phyloP scores from a whole-genome alignment of 1,284 basidiomycete species.

The Trichosporon ovoides region DNA sequence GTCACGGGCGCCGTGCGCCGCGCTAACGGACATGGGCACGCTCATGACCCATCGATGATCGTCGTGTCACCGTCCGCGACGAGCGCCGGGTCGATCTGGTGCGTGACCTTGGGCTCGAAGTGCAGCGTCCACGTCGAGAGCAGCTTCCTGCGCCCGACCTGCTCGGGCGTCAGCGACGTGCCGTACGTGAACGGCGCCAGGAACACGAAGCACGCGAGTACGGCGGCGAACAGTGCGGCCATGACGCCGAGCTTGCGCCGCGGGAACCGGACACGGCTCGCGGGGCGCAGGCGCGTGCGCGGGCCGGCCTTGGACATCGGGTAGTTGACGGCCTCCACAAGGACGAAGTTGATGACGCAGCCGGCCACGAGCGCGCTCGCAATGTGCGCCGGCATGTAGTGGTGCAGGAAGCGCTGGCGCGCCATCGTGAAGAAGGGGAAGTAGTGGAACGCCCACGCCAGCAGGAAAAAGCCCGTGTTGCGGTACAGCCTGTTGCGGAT shows the following conservation, averaged over 20 bases:
- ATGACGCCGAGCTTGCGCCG: constrained; percentile 54
- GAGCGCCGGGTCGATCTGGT: neutral
- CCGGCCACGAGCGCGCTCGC: constrained; percentile 88
- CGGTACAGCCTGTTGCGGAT: constrained; percentile 90
- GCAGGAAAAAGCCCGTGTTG: constrained; percentile 88
- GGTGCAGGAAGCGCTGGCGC: constrained; percentile 94
- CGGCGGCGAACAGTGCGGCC: constrained; percentile 54
- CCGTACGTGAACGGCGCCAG: constrained; percentile 86
- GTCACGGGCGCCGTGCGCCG: no score
- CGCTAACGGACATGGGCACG: no score
- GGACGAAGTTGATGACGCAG: constrained; percentile 81
- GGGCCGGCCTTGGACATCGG: constrained; percentile 69
- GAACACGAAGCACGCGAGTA: constrained; percentile 68
- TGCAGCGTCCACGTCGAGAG: constrained; percentile 45
- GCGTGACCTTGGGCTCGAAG: constrained; percentile 40
- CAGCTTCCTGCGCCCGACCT: constrained; percentile 46
- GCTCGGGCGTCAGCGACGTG: constrained; percentile 79
- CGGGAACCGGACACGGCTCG: constrained; percentile 63
- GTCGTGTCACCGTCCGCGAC: neutral
- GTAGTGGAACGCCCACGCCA: constrained; percentile 94
- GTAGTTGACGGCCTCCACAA: constrained; percentile 88
- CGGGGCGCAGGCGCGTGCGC: constrained; percentile 58
- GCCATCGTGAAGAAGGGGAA: constrained; percentile 97
- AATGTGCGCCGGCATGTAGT: constrained; percentile 93
- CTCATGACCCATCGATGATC: neutral